These are phyloP conservation scores for Albifimbria verrucaria DNA, from an alignment of 2,329 filamentous ascomycete genomes.

Conservation along the genomic window DNA sequence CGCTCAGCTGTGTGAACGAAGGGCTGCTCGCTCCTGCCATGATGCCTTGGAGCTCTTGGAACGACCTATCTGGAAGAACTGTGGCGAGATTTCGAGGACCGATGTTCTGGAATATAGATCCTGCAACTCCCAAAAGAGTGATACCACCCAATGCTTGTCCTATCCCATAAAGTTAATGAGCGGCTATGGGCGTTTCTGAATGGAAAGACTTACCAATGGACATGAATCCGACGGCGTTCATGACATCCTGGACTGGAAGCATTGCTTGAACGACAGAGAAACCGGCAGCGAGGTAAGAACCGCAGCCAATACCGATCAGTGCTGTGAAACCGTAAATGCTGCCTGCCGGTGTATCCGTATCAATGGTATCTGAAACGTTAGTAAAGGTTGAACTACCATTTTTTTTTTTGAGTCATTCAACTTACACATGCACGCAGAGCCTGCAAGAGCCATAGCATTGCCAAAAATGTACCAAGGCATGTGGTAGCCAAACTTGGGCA, in stretches of 20 bases:
- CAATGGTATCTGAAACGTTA: conserved; percentile 7
- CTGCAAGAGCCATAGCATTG: conserved; percentile 27
- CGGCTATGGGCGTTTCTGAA: not conserved
- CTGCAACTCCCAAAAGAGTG: conserved; percentile 3
- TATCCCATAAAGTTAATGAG: not conserved
- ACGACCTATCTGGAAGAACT: not conserved
- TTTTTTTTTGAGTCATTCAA: too few species aligned
- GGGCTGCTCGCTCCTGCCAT: conserved; percentile 5
- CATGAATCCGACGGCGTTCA: conserved; percentile 32
- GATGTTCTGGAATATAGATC: conserved; percentile 6
- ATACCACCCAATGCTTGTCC: conserved; percentile 3
- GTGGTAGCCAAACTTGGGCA: conserved; percentile 34
- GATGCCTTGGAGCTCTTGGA: not conserved
- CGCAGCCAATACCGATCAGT: conserved; percentile 37
- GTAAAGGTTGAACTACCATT: too few species aligned
- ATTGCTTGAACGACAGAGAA: conserved; percentile 31
- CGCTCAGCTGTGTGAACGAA: conserved; percentile 2
- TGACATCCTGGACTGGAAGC: conserved; percentile 22
- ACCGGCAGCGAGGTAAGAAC: conserved; percentile 27
- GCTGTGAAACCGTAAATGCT: conserved; percentile 32
- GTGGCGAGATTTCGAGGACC: not conserved
- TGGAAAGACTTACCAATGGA: conserved; percentile 18
- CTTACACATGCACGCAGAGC: conserved; percentile 27
- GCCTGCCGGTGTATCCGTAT: conserved; percentile 3
- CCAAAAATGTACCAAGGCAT: conserved; percentile 35